phyloP scores from a whole-genome alignment of 257 asterid species.

The Solanum peruvianum region DNA sequence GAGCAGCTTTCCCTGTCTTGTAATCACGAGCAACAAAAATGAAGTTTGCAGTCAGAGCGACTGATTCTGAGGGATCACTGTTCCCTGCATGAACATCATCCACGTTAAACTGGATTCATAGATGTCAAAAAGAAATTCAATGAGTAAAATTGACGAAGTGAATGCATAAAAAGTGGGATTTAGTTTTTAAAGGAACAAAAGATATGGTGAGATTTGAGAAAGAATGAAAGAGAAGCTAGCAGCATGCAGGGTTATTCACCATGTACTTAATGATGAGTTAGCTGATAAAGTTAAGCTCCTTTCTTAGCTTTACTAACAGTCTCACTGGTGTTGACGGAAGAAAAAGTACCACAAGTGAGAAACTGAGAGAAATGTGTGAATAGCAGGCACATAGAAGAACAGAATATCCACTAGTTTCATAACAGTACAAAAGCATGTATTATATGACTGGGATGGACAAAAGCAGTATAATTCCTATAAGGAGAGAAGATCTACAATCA shows the following conservation, averaged over 20 bases:
- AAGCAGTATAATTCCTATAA: neutral
- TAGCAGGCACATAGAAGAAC: neutral
- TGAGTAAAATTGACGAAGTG: neutral
- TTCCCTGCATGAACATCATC: constrained; percentile 22
- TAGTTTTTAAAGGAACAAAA: neutral
- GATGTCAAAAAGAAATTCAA: neutral
- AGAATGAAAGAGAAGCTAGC: neutral
- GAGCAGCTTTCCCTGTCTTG: constrained; percentile 79
- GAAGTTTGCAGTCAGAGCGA: constrained; percentile 81
- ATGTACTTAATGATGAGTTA: neutral
- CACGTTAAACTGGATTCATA: neutral
- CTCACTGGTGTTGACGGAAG: neutral
- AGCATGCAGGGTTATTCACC: neutral
- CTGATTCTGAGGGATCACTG: constrained; percentile 34
- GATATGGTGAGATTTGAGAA: neutral
- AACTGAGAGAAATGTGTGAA: neutral
- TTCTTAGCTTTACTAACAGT: neutral
- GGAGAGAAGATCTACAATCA: neutral
- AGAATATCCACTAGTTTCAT: neutral
- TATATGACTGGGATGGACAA: neutral
- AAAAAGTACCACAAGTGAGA: neutral
- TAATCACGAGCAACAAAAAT: constrained; percentile 96
- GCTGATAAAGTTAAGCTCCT: neutral
- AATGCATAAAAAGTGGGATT: neutral
- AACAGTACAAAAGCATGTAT: neutral